Percentiles rank a stretch among this genome's conserved stretches.
phyloP scores from a whole-genome alignment of 192 early-diverging fungal genomes.

The Funneliformis mosseae region DNA sequence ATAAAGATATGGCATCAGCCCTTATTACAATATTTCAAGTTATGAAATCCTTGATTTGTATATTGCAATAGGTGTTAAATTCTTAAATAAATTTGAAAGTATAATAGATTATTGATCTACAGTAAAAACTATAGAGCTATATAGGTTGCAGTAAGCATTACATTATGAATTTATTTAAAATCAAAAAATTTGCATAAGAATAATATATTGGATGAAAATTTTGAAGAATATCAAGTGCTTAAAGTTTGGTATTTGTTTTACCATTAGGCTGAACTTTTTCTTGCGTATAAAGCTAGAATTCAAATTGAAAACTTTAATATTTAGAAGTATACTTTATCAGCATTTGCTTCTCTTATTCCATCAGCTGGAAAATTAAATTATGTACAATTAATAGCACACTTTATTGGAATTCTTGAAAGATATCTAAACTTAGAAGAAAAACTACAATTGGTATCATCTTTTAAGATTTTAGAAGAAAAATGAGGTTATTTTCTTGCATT shows the following conservation, averaged over 20 bases:
- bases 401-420: neutral
- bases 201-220: no score
- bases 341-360: neutral
- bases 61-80: neutral
- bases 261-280: neutral
- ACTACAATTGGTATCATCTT: neutral
- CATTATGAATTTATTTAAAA: neutral
- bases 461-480: neutral
- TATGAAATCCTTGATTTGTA: neutral
- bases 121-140: neutral
- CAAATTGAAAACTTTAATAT: neutral
- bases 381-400: neutral
- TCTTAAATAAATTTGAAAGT: constrained; percentile 10
- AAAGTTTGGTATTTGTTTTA: constrained; percentile 11
- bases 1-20: neutral
- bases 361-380: neutral
- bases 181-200: neutral
- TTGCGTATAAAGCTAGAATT: neutral
- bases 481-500: neutral
- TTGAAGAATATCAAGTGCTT: neutral
- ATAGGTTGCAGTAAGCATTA: neutral
- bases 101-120: constrained; percentile 4
- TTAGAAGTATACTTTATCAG: neutral
- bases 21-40: neutral
- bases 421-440: neutral